phyloP scores from a whole-genome alignment of 2,329 filamentous ascomycete species.

The Trichoderma simmonsii region DNA sequence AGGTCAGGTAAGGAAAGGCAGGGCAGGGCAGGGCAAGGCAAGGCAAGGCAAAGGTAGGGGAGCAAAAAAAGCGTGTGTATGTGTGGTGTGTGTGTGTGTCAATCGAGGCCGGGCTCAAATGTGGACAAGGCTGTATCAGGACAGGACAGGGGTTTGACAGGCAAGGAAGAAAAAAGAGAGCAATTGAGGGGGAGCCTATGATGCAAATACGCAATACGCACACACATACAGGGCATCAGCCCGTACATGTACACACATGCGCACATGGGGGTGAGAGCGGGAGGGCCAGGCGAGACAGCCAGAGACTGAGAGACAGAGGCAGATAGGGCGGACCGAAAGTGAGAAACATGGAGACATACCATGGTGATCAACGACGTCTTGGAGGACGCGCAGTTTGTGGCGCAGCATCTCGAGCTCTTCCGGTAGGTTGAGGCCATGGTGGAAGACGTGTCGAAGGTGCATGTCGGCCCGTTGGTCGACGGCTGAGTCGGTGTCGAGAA shows the following conservation, averaged over 20 bases:
- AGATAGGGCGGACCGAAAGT: constrained; percentile 13
- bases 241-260: background rate
- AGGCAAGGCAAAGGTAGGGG: constrained; percentile 7
- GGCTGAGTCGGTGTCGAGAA: constrained; percentile 14
- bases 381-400: constrained; percentile 51
- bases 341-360: constrained; percentile 37
- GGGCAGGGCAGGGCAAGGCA: background rate
- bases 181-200: background rate
- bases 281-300: constrained; percentile 12
- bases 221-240: constrained; percentile 12
- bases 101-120: constrained; percentile 15
- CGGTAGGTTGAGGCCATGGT: constrained; percentile 39
- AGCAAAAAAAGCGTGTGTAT: background rate
- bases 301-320: background rate
- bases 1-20: background rate
- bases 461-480: constrained; percentile 45
- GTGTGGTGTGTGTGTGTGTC: constrained; percentile 5
- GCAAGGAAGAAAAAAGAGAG: background rate
- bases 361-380: constrained; percentile 46
- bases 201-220: background rate
- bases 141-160: constrained; percentile 5
- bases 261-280: constrained; percentile 9
- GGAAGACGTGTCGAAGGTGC: constrained; percentile 44
- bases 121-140: constrained; percentile 17
- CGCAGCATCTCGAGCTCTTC: constrained; percentile 54